These are phyloP conservation scores for Xylogone sp. DNA, from an alignment of 2,329 filamentous ascomycete species.

Conservation along the genomic window DNA sequence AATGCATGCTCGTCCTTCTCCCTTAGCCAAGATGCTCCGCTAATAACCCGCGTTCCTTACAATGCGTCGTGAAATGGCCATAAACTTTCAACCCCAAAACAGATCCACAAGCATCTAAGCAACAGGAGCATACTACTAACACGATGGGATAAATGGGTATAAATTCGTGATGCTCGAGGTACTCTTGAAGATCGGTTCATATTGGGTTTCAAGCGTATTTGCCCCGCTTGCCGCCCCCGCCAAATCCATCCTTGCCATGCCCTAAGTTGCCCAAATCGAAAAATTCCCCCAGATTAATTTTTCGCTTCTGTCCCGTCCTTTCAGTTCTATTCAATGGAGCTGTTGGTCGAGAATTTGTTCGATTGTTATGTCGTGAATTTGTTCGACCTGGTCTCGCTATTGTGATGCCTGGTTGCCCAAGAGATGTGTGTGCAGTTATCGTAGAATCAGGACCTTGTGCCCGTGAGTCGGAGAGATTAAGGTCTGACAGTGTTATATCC, in stretches of 20 bases:
- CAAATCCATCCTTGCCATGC: constrained; percentile 53
- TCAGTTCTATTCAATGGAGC: constrained; percentile 38
- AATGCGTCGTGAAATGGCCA: background rate
- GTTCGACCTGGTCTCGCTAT: constrained; percentile 22
- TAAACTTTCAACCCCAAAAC: background rate
- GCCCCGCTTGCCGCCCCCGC: constrained; percentile 30
- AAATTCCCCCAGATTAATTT: constrained; percentile 70
- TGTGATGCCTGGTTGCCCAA: constrained; percentile 19
- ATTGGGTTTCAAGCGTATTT: constrained; percentile 23
- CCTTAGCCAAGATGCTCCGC: background rate
- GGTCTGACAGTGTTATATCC: constrained; percentile 58
- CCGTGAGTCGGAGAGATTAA: constrained; percentile 51
- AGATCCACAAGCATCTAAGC: background rate
- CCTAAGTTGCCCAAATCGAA: constrained; percentile 66
- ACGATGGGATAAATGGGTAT: background rate
- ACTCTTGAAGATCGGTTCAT: background rate
- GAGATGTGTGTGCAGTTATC: constrained; percentile 15
- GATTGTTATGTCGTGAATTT: constrained; percentile 23
- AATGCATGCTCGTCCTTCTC: background rate
- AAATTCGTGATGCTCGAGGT: background rate
- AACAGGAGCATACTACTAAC: background rate
- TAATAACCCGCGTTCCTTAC: background rate
- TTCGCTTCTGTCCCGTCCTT: constrained; percentile 66
- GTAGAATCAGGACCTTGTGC: constrained; percentile 25
- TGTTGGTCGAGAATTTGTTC: constrained; percentile 5